phyloP scores from a whole-genome alignment of 805 yeast genomes.

The Candida argentea region DNA sequence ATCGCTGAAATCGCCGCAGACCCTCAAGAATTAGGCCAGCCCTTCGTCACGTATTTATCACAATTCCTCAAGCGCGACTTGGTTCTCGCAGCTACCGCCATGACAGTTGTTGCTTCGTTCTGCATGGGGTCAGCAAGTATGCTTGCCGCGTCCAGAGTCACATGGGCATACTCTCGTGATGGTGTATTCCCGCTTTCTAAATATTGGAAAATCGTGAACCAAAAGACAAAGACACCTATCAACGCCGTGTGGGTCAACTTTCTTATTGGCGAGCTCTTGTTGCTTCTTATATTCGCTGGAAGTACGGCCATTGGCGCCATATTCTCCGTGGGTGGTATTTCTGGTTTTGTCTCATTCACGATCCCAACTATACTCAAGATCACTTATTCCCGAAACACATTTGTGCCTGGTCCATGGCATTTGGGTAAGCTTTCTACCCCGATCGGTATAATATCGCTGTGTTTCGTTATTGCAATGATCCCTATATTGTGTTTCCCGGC shows the following conservation, averaged over 20 bases:
- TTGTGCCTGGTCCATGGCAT: conserved; percentile 59
- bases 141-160: conserved; percentile 58
- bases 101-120: conserved; percentile 30
- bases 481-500: conserved; percentile 53
- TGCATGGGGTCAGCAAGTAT: conserved; percentile 51
- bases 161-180: conserved; percentile 61
- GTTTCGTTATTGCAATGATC: conserved; percentile 45
- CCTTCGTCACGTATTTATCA: conserved; percentile 43
- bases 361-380: conserved; percentile 52
- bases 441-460: conserved; percentile 37
- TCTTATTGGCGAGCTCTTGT: conserved; percentile 42
- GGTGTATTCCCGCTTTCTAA: conserved; percentile 52
- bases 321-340: conserved; percentile 64
- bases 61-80: conserved; percentile 36
- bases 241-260: conserved; percentile 54
- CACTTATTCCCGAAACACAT: conserved; percentile 41
- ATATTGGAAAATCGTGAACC: conserved; percentile 40
- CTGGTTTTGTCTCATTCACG: conserved; percentile 58
- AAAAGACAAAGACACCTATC: conserved; percentile 49
- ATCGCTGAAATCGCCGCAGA: conserved; percentile 36
- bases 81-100: conserved; percentile 31
- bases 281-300: conserved; percentile 53
- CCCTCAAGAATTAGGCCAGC: conserved; percentile 45
- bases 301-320: conserved; percentile 60
- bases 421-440: conserved; percentile 44